Percentiles rank a stretch among this genome's conserved stretches.
Evolutionary conservation across 2,329 filamentous ascomycete species (phyloP).

Genomic region (Aspergillus sp.): DNA sequence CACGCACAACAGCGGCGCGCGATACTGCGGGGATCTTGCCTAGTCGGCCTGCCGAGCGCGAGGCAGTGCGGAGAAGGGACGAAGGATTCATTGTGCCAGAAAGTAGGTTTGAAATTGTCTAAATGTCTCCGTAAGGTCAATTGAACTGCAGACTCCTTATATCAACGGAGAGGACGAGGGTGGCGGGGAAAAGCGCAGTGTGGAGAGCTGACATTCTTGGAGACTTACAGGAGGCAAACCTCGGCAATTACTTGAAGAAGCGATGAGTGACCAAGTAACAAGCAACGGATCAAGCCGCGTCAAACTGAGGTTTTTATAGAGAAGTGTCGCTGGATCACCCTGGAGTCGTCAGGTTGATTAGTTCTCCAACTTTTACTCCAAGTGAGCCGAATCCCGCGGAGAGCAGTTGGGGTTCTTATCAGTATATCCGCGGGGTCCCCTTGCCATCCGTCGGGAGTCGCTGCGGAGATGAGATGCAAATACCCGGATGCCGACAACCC

Average conservation of each 20-base stretch:
- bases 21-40: conserved; percentile 24
- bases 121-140: not conserved
- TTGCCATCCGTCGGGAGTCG: conserved; percentile 15
- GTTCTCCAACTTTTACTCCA: conserved; percentile 9
- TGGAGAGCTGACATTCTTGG: not conserved
- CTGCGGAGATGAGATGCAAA: conserved; percentile 9
- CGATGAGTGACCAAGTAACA: not conserved
- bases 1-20: conserved; percentile 22
- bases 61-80: conserved; percentile 37
- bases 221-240: conserved; percentile 23
- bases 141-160: conserved; percentile 1
- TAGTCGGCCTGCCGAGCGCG: conserved; percentile 32
- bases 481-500: conserved; percentile 14
- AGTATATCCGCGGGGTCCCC: conserved; percentile 14
- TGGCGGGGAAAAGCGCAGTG: conserved; percentile 6
- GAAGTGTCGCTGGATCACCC: not conserved
- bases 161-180: not conserved
- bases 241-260: conserved; percentile 31
- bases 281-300: not conserved
- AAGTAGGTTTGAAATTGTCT: not conserved
- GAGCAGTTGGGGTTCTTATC: not conserved
- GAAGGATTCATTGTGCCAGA: conserved; percentile 37
- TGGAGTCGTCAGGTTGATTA: not conserved
- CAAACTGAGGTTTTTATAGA: not conserved
- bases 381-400: conserved; percentile 21